Conservation (phyloP, 306 rosid genomes). For the Nissolia schottii region DNA sequence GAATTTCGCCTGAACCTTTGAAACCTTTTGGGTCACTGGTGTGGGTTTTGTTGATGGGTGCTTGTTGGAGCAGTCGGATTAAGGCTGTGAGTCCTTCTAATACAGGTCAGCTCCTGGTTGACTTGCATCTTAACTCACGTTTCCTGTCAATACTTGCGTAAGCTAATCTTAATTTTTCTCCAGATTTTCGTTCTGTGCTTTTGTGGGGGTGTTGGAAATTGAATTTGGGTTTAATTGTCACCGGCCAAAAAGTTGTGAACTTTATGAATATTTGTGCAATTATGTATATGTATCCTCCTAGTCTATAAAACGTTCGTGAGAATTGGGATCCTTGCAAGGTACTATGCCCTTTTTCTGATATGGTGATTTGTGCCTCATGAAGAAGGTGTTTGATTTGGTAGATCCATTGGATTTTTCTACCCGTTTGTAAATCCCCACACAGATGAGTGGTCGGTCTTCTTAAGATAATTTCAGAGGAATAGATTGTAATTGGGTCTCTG, state of each 20-base stretch:
- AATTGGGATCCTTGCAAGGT: conserved; percentile 28
- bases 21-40: neutral
- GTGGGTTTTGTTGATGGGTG: conserved; percentile 69
- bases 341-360: conserved; percentile 17
- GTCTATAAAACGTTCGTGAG: conserved; percentile 11
- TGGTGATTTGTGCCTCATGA: conserved; percentile 13
- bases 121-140: neutral
- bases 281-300: neutral
- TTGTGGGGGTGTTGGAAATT: conserved; percentile 4
- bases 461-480: neutral
- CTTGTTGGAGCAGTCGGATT: conserved; percentile 80
- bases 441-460: neutral
- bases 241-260: conserved; percentile 14
- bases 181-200: neutral
- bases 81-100: conserved; percentile 63
- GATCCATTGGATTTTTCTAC: conserved; percentile 4
- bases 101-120: conserved; percentile 48
- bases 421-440: neutral
- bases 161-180: neutral
- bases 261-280: conserved; percentile 16
- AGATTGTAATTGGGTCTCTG: neutral
- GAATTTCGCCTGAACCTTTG: conserved; percentile 24
- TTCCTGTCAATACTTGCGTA: neutral
- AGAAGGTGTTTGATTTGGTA: neutral
- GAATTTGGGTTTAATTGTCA: neutral